Percentiles rank a stretch among this genome's conserved stretches.
phyloP scores from a whole-genome alignment of 192 early-diverging fungal species.

The Dispira parvispora region DNA sequence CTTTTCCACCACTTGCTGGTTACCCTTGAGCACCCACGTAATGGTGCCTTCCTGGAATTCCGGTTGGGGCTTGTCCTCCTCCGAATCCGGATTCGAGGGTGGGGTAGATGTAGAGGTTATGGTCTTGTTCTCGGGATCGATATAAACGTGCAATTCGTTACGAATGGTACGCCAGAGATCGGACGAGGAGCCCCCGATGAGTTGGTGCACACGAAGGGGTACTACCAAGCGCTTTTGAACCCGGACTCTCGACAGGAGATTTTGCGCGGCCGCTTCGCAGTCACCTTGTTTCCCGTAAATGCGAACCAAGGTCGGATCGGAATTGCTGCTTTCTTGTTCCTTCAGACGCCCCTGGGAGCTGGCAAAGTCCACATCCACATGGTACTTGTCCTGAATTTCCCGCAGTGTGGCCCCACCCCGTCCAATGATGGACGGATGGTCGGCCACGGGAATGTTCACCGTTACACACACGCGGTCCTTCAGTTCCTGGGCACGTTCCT shows the following conservation, averaged over 20 bases:
- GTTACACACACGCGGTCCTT: conserved; percentile 36
- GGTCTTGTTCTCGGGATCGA: conserved; percentile 23
- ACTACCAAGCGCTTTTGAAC: conserved; percentile 29
- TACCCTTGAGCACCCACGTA: conserved; percentile 16
- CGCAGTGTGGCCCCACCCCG: conserved; percentile 52
- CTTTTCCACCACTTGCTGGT: conserved; percentile 14
- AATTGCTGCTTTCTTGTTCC: not conserved
- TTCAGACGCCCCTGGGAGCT: conserved; percentile 11
- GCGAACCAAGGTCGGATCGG: conserved; percentile 22
- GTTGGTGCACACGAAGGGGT: conserved; percentile 36
- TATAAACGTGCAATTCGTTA: conserved; percentile 40
- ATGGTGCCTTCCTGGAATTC: conserved; percentile 22
- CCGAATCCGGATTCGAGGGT: conserved; percentile 1
- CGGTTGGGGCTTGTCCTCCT: conserved; percentile 14
- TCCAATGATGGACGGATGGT: conserved; percentile 73
- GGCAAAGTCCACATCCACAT: conserved; percentile 48
- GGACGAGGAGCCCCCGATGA: conserved; percentile 31
- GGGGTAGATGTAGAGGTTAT: conserved; percentile 13
- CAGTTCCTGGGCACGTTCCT: conserved; percentile 30
- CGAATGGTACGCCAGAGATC: conserved; percentile 36
- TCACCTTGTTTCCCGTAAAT: conserved; percentile 39
- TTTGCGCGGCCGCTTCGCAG: conserved; percentile 29
- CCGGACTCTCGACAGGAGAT: conserved; percentile 30
- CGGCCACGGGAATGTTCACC: conserved; percentile 48
- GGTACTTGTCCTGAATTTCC: conserved; percentile 45